Evolutionary conservation across 805 yeast species (phyloP), one percentile per base, ranked within the genome.

Genomic region (Saturnispora zaruensis): DNA sequence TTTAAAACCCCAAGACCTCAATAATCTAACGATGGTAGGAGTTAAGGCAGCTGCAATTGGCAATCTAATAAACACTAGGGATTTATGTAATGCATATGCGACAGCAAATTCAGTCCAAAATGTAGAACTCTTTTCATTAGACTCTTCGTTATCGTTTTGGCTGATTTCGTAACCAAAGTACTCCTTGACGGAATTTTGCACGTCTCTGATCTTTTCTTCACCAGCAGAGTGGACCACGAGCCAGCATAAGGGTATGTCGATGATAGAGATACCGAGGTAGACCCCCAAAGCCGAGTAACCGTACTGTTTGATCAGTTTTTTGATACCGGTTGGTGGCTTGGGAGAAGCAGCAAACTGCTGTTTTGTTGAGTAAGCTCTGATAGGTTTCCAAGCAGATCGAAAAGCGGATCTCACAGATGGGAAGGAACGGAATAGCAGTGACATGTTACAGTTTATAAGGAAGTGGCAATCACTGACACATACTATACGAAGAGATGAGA

Each of bases 1-100:
- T 51, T 81, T 79, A 70, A 87, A 88, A 2, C 96, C 96, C 85
- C 87, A 80, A 21, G 75, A 68, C 51, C 85, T 77, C 54, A 91
- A 73, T 44, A 70, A 62, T 47, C 66, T 71, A 5, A 88, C 96
- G 2, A 88, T 74, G 1, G 79, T 62, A 5, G 99, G 99, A 0
- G 97, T 89, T 11, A 90, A 76, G 2, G 96, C 95, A 0, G 96
- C 96, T 0, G 97, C 84, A 28, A 88, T 65, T 13, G 99, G 99
- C 5, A 93, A 70, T 54, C 99, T 76, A 40, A 93, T 76, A 53
- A 91, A 78, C 23, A 91, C 77, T 54, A 93, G 73, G 4, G 90
- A 78, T 69, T 93, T 93, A 71, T 93, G 98, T 43, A 93, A 70
- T 2, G 96, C 96, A 64, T 93, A 93, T 0, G 98, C 98, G 47